Evolutionary conservation across 2,329 filamentous ascomycete genomes (phyloP), one percentile per base, ranked within the genome.

Genomic region (Penicillium fuscoglaucum): DNA sequence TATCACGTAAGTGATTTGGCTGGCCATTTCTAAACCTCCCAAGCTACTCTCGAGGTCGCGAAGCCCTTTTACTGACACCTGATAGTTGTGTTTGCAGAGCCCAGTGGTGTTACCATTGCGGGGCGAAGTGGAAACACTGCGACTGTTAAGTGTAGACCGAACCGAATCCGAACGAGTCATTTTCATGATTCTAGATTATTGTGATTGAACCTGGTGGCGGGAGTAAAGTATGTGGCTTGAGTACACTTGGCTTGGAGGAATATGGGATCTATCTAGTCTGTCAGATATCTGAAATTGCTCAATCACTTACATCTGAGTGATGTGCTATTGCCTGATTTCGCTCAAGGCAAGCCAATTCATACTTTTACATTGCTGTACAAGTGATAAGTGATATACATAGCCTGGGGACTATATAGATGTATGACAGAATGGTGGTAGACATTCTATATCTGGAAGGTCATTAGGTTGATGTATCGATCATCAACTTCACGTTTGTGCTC

Each of bases 1-100:
- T 19, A 55, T 55, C n/a, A 55, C 24, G 52, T 49, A 49, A 41
- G 44, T 41, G 13, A 7, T 31, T 24, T 10, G 6, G 13, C 19
- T 13, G 19, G 19, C 17, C 31, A n/a, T 17, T 24, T 28, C 5
- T 9, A 21, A 21, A 0, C 9, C 15, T 3, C 4, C 15, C 5
- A 26, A 37, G 31, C 15, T 13, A 48, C 9, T 5, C 5, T 3
- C 1, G 9, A 37, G 2, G 45, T 8, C 9, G 6, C 0, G 9
- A 37, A 4, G 28, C 7, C 28, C n/a, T 10, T 17, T 26, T 39
- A 26, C 33, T 41, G 26, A 55, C 7, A 13, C 2, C n/a, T 21
- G n/a, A 19, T 26, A 55, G 52, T 19, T 55, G 52, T 41, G 3
- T 49, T 15, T 55, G 52, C 44, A 26, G 10, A 31, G 52, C 52